These are phyloP conservation scores for Albugo candida DNA, from an alignment of 352 stramenopile genomes.

Conservation along the genomic window DNA sequence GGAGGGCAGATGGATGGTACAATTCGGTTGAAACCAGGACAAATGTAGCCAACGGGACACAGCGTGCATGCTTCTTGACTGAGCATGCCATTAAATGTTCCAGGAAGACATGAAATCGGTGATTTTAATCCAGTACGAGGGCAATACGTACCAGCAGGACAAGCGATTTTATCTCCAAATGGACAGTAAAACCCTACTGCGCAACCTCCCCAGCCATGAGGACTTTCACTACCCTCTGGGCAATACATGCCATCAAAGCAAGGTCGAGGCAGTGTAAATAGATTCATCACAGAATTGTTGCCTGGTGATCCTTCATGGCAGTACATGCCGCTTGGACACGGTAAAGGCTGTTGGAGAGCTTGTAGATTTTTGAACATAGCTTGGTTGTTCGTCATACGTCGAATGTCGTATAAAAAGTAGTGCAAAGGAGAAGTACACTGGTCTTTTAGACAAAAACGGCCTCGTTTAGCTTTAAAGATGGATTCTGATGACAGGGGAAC, in stretches of 20 bases:
- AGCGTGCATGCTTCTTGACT: constrained; percentile 69
- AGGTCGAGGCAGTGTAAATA: constrained; percentile 74
- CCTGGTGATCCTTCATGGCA: constrained; percentile 79
- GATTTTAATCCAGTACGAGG: constrained; percentile 57
- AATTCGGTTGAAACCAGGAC: constrained; percentile 83
- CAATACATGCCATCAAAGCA: constrained; percentile 85
- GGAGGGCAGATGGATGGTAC: constrained; percentile 80
- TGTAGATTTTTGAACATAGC: constrained; percentile 19
- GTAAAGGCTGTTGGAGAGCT: constrained; percentile 53
- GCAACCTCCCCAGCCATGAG: constrained; percentile 69
- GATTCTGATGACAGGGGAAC: constrained; percentile 61
- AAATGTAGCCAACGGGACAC: constrained; percentile 87
- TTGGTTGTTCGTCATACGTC: constrained; percentile 72
- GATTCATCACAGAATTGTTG: constrained; percentile 57
- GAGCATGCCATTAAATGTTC: constrained; percentile 87
- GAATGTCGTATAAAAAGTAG: constrained; percentile 52
- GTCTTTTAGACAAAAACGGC: constrained; percentile 88
- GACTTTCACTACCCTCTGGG: constrained; percentile 70
- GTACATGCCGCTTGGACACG: constrained; percentile 75
- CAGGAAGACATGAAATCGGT: constrained; percentile 81
- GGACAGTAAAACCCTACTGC: constrained; percentile 84
- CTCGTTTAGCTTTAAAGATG: constrained; percentile 61
- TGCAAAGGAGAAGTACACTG: constrained; percentile 70
- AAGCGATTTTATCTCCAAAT: constrained; percentile 72
- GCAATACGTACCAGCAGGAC: constrained; percentile 84